Conservation (phyloP, 306 rosid species). For the Coriaria nepalensis region DNA sequence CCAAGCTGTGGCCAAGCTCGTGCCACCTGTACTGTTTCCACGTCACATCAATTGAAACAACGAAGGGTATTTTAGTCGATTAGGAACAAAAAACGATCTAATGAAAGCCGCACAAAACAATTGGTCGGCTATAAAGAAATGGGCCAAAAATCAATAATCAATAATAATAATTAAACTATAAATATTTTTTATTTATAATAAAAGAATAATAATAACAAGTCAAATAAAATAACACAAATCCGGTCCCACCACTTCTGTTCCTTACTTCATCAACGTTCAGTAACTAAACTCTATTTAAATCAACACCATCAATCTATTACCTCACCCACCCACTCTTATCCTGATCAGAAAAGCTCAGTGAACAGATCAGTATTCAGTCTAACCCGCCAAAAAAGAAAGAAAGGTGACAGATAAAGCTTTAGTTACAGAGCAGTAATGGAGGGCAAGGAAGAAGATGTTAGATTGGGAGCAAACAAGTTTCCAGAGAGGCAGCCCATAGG, state of each 20-base stretch:
- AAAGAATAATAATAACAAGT: too few relatives aligned
- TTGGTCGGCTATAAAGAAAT: too few relatives aligned
- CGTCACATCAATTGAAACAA: background rate
- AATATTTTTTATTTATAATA: too few relatives aligned
- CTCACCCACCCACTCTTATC: slow-evolving; percentile 1
- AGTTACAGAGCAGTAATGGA: slow-evolving; percentile 31
- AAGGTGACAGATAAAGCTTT: background rate
- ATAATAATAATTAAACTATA: too few relatives aligned
- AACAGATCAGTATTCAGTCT: background rate
- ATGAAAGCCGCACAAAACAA: too few relatives aligned
- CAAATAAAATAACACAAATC: too few relatives aligned
- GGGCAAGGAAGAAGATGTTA: slow-evolving; percentile 72
- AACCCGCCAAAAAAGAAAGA: background rate
- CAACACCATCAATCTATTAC: background rate
- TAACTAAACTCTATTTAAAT: slow-evolving; percentile 1
- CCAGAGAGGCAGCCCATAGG: slow-evolving; percentile 74
- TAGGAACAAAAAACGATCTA: too few relatives aligned
- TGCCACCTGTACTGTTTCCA: slow-evolving; percentile 3
- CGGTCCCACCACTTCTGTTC: slow-evolving; percentile 22
- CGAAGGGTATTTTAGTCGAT: too few relatives aligned
- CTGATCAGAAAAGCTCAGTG: background rate
- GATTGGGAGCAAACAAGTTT: slow-evolving; percentile 78
- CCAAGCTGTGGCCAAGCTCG: background rate
- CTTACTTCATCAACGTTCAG: background rate
- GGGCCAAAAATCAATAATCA: too few relatives aligned